These are phyloP conservation scores for Botrytis deweyae DNA, from an alignment of 2,329 filamentous ascomycete genomes.

Conservation along the genomic window DNA sequence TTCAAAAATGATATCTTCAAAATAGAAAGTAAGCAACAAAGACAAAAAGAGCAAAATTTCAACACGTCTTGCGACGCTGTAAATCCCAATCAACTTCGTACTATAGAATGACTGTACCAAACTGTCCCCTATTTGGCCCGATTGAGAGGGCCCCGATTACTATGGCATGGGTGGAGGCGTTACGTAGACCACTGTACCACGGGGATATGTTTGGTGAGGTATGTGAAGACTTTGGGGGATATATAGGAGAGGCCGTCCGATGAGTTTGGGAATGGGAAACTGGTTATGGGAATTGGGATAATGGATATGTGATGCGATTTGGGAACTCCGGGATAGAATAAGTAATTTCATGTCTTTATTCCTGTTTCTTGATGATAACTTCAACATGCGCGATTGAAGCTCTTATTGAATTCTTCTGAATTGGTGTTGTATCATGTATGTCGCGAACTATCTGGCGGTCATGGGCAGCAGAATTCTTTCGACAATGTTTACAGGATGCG, in stretches of 20 bases:
- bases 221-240: too few species aligned
- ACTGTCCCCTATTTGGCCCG: background rate
- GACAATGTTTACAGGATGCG: background rate
- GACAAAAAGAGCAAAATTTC: background rate
- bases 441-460: background rate
- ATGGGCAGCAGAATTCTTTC: background rate
- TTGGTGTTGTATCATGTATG: background rate
- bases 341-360: background rate
- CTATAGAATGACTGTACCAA: conserved; percentile 5
- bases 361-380: background rate
- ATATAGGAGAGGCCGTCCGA: background rate
- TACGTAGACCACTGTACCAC: background rate
- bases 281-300: background rate
- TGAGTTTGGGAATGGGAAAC: background rate
- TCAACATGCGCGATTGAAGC: background rate
- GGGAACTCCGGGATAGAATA: background rate
- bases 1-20: background rate
- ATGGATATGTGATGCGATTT: background rate
- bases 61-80: background rate
- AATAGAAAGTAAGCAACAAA: background rate
- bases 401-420: background rate
- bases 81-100: background rate
- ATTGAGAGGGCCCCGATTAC: conserved; percentile 2
- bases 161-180: conserved; percentile 5
- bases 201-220: conserved; percentile 4